phyloP scores from a whole-genome alignment of 805 yeast genomes.

The Ogataea siamensis region DNA sequence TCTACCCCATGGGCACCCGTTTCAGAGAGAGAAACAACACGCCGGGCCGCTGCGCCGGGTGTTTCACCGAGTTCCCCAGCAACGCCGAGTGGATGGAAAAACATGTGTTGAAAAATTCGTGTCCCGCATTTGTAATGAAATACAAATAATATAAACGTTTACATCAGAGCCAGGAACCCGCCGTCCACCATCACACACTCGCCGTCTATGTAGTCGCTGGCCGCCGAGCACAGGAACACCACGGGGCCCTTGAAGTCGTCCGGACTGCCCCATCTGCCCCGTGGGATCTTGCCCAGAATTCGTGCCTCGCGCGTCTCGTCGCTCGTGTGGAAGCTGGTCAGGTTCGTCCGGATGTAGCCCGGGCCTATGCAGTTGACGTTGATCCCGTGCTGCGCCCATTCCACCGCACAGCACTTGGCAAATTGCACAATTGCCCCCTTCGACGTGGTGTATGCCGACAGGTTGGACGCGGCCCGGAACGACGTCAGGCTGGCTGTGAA shows the following conservation, averaged over 20 bases:
- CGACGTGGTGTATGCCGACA: conserved; percentile 42
- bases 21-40: conserved; percentile 42
- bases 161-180: conserved; percentile 42
- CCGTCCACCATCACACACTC: conserved; percentile 54
- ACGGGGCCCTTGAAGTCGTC: conserved; percentile 46
- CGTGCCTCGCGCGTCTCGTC: conserved; percentile 29
- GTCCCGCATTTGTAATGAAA: conserved; percentile 34
- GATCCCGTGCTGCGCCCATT: conserved; percentile 45
- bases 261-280: conserved; percentile 47
- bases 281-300: conserved; percentile 41
- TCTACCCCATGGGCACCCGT: conserved; percentile 54
- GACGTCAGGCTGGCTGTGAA: conserved; percentile 43
- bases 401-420: conserved; percentile 40
- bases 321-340: conserved; percentile 36
- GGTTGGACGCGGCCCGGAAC: conserved; percentile 39
- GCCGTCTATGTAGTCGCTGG: conserved; percentile 51
- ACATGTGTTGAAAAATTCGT: conserved; percentile 50
- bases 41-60: conserved; percentile 53
- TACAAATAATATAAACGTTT: conserved; percentile 12
- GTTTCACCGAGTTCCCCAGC: conserved; percentile 47
- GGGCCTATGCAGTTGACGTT: conserved; percentile 50
- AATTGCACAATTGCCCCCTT: conserved; percentile 41
- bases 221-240: conserved; percentile 47
- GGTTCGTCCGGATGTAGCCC: conserved; percentile 47
- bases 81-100: conserved; percentile 51